Base-by-base conservation (phyloP, 129 eudicot species). In the Helianthus annuus region DNA sequence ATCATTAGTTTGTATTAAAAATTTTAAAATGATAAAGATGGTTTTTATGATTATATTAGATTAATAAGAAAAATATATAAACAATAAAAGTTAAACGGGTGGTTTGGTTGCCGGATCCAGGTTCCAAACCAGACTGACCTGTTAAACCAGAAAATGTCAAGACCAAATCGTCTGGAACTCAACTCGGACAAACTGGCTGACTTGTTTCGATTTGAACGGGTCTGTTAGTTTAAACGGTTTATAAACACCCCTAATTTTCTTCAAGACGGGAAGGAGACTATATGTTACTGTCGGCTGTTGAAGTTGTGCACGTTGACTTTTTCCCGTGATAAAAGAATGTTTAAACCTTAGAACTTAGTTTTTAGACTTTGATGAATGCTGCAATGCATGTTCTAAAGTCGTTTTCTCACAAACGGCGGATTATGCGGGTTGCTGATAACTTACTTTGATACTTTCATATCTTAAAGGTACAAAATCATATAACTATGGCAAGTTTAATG, bases 401-500 rank as follows among this genome's bases (percentile, higher is more conserved):
- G 12, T 62, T 19, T 36, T 14, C 48, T 32, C 13, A 34, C 67
- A 38, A 62, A 63, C n/a, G 48, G 66, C 14, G 48, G 68, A 63
- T 60, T 60, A 55, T 38, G 54, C 75, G 17, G 39, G 64, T 69
- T 60, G 8, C 57, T 70, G 38, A 53, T 12, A 55, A 72, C 58
- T 61, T 60, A 2, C 59, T 46, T 13, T 27, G 3, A 10, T 39
- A 62, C 22, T 19, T 19, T 19, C 22, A 19, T 19, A 19, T 19
- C 22, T 24, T 55, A 40, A 46, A 82, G 80, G 79, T 70, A 74
- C 55, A 56, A 49, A 67, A 51, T 65, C 19, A 5, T 48, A 46
- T 24, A 66, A 71, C 39, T 24, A 87, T 88, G 97, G 84, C 97
- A 0, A 84, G 84, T 49, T 66, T 83, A 49, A 63, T 79, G 22